Evolutionary conservation across 2,329 filamentous ascomycete species (phyloP).

Genomic region (Bipolaris cookei): DNA sequence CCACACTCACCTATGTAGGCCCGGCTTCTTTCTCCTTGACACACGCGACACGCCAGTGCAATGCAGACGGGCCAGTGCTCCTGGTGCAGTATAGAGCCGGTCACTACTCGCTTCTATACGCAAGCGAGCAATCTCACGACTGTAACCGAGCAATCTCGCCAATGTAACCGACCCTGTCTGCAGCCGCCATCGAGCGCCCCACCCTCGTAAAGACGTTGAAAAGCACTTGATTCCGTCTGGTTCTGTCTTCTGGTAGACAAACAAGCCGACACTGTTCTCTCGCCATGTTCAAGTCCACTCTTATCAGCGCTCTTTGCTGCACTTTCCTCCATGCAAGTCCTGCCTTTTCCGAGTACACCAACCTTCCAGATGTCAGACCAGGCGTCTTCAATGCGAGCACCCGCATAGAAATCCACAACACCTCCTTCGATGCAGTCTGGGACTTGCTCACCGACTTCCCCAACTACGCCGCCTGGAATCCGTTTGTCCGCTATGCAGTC

Average conservation of each 20-base stretch:
- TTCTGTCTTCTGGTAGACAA: not conserved
- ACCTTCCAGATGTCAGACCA: conserved; percentile 33
- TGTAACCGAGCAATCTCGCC: not conserved
- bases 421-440: conserved; percentile 32
- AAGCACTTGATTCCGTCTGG: not conserved
- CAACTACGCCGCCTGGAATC: conserved; percentile 41
- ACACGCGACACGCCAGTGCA: too few species aligned
- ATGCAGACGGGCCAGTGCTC: not conserved
- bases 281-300: not conserved
- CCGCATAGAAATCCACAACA: conserved; percentile 33
- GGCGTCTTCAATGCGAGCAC: conserved; percentile 41
- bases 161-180: not conserved
- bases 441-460: conserved; percentile 37
- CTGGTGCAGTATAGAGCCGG: not conserved
- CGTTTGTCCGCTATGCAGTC: conserved; percentile 39
- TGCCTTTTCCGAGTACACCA: conserved; percentile 25
- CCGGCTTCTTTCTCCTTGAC: too few species aligned
- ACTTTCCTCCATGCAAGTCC: conserved; percentile 5
- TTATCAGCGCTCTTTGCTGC: conserved; percentile 3
- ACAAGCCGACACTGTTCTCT: not conserved
- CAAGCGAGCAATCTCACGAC: not conserved
- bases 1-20: too few species aligned
- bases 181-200: not conserved
- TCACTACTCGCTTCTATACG: not conserved
- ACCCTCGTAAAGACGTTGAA: not conserved